phyloP scores from a whole-genome alignment of 805 yeast genomes.

The Hermanozyma aechmeae region DNA sequence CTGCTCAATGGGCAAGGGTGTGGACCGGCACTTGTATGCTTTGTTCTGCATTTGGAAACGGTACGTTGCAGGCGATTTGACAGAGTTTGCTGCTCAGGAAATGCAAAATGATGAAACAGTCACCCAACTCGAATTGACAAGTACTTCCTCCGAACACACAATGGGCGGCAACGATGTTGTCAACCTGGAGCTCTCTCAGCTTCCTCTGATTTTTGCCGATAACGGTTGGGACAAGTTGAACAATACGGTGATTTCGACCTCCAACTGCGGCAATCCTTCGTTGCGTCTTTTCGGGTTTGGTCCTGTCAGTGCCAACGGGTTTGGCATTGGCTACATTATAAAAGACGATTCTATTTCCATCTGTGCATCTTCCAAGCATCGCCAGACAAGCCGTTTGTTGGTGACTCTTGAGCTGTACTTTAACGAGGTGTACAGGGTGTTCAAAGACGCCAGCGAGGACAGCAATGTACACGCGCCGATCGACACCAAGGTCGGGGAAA shows the following conservation, averaged over 20 bases:
- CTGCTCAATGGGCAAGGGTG: slow-evolving; percentile 76
- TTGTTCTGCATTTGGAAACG: slow-evolving; percentile 81
- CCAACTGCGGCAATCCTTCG: slow-evolving; percentile 56
- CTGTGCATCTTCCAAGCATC: slow-evolving; percentile 51
- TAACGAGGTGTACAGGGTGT: slow-evolving; percentile 32
- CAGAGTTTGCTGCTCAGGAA: slow-evolving; percentile 1
- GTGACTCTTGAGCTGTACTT: slow-evolving; percentile 43
- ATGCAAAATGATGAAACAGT: slow-evolving; percentile 6
- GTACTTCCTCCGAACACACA: slow-evolving; percentile 20
- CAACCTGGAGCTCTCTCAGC: slow-evolving; percentile 15
- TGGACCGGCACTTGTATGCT: slow-evolving; percentile 85
- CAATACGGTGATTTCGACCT: slow-evolving; percentile 54
- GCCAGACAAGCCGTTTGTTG: slow-evolving; percentile 49
- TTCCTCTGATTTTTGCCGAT: slow-evolving; percentile 77
- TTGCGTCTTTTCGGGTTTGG: slow-evolving; percentile 51
- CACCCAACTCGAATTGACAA: slow-evolving; percentile 8
- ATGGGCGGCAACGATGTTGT: slow-evolving; percentile 13
- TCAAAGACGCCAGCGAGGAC: slow-evolving; percentile 14
- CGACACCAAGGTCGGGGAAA: slow-evolving; percentile 16
- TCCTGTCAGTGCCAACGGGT: slow-evolving; percentile 49
- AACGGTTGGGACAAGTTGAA: slow-evolving; percentile 82
- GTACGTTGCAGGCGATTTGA: slow-evolving; percentile 26
- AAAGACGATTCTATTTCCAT: slow-evolving; percentile 43
- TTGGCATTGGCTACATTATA: slow-evolving; percentile 48
- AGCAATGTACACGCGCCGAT: slow-evolving; percentile 13